Evolutionary conservation across 257 asterid genomes (phyloP).

Genomic region (Paraleonurus japonicus): DNA sequence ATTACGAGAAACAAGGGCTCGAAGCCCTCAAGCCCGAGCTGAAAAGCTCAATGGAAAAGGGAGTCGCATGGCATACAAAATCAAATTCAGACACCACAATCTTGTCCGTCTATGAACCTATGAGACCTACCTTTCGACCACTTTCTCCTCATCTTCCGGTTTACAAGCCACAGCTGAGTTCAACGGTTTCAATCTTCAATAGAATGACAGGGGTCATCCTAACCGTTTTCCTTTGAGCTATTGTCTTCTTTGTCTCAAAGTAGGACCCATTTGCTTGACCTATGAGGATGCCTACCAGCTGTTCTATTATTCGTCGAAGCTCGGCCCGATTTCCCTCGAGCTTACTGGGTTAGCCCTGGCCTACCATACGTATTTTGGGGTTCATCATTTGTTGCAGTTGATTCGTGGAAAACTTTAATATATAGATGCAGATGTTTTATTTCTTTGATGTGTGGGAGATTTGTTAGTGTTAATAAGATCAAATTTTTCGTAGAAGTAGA

Average conservation of each 20-base stretch:
- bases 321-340: conserved; percentile 23
- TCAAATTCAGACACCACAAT: conserved; percentile 10
- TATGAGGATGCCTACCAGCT: conserved; percentile 24
- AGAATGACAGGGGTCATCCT: conserved; percentile 20
- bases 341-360: conserved; percentile 19
- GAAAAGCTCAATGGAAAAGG: conserved; percentile 70
- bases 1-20: conserved; percentile 65
- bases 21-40: conserved; percentile 70
- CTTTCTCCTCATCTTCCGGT: conserved; percentile 27
- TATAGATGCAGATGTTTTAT: not conserved
- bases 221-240: conserved; percentile 18
- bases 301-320: conserved; percentile 20
- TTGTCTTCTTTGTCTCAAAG: conserved; percentile 23
- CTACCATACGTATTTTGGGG: conserved; percentile 24
- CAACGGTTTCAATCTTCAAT: conserved; percentile 26
- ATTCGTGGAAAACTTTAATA: not conserved
- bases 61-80: conserved; percentile 42
- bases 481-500: not conserved
- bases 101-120: conserved; percentile 19
- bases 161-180: conserved; percentile 28
- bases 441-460: not conserved
- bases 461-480: not conserved
- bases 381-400: conserved; percentile 22
- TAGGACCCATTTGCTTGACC: conserved; percentile 27
- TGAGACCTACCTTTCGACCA: conserved; percentile 26